Evolutionary conservation across 2,329 filamentous ascomycete species (phyloP).

Genomic region (Plenodomus lindquistii): DNA sequence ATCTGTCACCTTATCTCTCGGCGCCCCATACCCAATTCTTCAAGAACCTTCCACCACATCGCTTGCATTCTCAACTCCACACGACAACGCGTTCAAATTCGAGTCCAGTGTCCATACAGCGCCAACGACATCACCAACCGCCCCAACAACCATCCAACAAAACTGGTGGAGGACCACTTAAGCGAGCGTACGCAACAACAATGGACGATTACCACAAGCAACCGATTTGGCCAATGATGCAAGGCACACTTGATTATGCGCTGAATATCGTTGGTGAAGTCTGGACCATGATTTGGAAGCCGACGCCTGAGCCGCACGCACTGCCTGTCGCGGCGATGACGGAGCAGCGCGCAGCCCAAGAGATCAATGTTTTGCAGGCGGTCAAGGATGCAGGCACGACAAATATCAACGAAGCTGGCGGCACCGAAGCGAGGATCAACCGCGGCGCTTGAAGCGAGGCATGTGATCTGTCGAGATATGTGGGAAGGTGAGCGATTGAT

Average conservation of each 20-base stretch:
- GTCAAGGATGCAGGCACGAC: too few relatives aligned
- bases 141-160: neutral
- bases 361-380: neutral
- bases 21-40: constrained; percentile 1
- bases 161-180: neutral
- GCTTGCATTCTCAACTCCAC: neutral
- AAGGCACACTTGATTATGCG: constrained; percentile 18
- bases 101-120: neutral
- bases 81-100: neutral
- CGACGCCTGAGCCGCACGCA: neutral
- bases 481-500: too few relatives aligned
- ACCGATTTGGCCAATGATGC: constrained; percentile 20
- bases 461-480: too few relatives aligned
- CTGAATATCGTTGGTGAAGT: constrained; percentile 17
- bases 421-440: neutral
- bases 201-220: constrained; percentile 24
- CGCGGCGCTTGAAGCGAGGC: too few relatives aligned
- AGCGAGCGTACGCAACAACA: neutral
- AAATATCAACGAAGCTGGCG: neutral
- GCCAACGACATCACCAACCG: neutral
- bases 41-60: neutral
- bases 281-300: constrained; percentile 18
- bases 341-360: neutral
- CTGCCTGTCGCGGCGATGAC: neutral
- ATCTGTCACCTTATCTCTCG: constrained; percentile 15